phyloP scores from a whole-genome alignment of 768 basidiomycete genomes.

The Lactifluus subvellereus region DNA sequence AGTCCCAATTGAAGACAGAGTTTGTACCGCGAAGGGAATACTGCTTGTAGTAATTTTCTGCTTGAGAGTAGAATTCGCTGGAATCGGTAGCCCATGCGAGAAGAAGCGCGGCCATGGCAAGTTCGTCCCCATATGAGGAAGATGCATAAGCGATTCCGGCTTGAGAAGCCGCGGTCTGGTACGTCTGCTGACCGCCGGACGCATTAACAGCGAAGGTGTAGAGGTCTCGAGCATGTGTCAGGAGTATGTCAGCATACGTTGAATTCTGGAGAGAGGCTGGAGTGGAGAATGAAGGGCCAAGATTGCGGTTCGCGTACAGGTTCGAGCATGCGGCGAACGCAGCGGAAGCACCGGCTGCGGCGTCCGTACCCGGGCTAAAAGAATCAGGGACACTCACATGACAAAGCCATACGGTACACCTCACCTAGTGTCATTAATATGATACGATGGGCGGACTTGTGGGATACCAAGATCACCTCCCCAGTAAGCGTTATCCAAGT shows the following conservation, averaged over 20 bases:
- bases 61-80: slow-evolving; percentile 53
- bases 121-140: slow-evolving; percentile 65
- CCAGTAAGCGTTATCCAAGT: slow-evolving; percentile 78
- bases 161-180: slow-evolving; percentile 65
- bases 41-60: slow-evolving; percentile 52
- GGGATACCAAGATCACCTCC: slow-evolving; percentile 81
- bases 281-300: slow-evolving; percentile 48
- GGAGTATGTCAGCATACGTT: slow-evolving; percentile 62
- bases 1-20: slow-evolving; percentile 85
- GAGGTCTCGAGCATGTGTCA: slow-evolving; percentile 68
- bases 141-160: slow-evolving; percentile 64
- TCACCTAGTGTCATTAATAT: slow-evolving; percentile 63
- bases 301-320: slow-evolving; percentile 60
- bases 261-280: slow-evolving; percentile 67
- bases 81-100: slow-evolving; percentile 67
- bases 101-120: slow-evolving; percentile 69
- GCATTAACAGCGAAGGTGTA: slow-evolving; percentile 74
- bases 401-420: background rate
- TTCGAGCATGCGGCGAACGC: slow-evolving; percentile 85
- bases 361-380: slow-evolving; percentile 78
- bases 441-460: slow-evolving; percentile 63
- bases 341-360: slow-evolving; percentile 74
- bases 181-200: slow-evolving; percentile 51
- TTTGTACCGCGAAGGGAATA: slow-evolving; percentile 49
- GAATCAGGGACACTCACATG: background rate